Evolutionary conservation across 192 early-diverging fungal genomes (phyloP).

Genomic region (Kappamyces sp.): DNA sequence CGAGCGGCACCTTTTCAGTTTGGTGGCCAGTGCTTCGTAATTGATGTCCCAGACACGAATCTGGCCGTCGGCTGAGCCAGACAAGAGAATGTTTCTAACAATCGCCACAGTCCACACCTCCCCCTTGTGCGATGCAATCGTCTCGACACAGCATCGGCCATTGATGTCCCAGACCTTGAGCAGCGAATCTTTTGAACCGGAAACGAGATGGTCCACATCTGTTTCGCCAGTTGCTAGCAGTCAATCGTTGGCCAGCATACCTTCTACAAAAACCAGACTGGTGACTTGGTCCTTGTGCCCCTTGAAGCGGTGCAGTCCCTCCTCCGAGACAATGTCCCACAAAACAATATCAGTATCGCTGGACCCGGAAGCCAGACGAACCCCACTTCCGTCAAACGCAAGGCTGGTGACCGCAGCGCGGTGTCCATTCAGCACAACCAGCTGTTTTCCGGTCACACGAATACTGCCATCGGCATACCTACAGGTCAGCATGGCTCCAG

Average conservation of each 20-base stretch:
- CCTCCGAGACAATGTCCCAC: slow-evolving; percentile 91
- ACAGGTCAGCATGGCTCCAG: neutral
- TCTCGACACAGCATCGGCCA: slow-evolving; percentile 93
- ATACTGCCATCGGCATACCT: slow-evolving; percentile 88
- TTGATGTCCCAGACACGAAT: slow-evolving; percentile 87
- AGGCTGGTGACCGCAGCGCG: slow-evolving; percentile 77
- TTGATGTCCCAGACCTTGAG: slow-evolving; percentile 94
- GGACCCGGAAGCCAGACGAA: slow-evolving; percentile 82
- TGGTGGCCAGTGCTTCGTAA: slow-evolving; percentile 46
- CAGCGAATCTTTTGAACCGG: slow-evolving; percentile 91
- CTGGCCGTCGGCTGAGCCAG: slow-evolving; percentile 78
- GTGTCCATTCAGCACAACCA: slow-evolving; percentile 81
- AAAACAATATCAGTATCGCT: slow-evolving; percentile 90
- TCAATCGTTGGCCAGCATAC: too few species aligned
- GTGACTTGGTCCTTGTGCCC: slow-evolving; percentile 97
- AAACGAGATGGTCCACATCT: slow-evolving; percentile 64
- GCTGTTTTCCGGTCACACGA: slow-evolving; percentile 57
- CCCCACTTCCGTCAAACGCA: slow-evolving; percentile 71
- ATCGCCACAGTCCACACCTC: slow-evolving; percentile 86
- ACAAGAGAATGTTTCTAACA: slow-evolving; percentile 59
- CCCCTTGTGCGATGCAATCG: slow-evolving; percentile 82
- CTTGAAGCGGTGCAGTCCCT: slow-evolving; percentile 77
- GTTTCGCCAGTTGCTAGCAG: too few species aligned
- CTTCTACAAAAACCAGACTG: slow-evolving; percentile 55
- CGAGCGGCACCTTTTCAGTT: slow-evolving; percentile 36